Conservation (phyloP, 2,329 filamentous ascomycete genomes). For the Saccharata proteae region DNA sequence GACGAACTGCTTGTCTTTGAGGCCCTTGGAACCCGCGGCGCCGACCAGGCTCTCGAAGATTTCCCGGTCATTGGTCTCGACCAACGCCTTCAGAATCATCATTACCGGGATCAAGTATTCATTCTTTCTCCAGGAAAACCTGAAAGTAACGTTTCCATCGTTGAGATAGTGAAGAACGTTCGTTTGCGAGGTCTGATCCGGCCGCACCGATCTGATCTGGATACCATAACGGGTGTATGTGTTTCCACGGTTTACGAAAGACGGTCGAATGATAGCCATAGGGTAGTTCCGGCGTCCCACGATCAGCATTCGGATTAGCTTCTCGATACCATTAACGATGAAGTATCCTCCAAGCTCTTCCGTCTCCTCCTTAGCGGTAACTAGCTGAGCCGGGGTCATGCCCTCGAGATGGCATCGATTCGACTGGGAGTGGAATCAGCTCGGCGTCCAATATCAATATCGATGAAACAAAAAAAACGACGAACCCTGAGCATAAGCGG, state of each 20-base stretch:
- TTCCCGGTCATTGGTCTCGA: constrained; percentile 92
- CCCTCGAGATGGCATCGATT: constrained; percentile 84
- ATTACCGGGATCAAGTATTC: constrained; percentile 92
- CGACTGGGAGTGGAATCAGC: constrained; percentile 51
- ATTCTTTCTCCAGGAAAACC: constrained; percentile 95
- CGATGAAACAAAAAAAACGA: constrained; percentile 11
- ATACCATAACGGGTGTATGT: constrained; percentile 86
- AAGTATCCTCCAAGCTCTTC: constrained; percentile 97
- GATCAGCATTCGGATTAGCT: constrained; percentile 84
- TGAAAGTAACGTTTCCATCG: constrained; percentile 92
- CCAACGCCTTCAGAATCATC: constrained; percentile 91
- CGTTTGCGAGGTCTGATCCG: constrained; percentile 96
- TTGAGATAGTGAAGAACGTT: constrained; percentile 93
- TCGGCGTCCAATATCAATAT: constrained; percentile 6
- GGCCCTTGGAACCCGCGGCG: constrained; percentile 58
- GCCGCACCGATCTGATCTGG: constrained; percentile 79
- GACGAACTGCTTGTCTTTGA: constrained; percentile 76
- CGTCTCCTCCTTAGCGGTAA: constrained; percentile 82
- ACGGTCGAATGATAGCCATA: constrained; percentile 83
- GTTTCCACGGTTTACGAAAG: constrained; percentile 76
- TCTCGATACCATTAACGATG: constrained; percentile 94
- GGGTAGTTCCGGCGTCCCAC: constrained; percentile 88
- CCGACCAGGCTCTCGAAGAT: constrained; percentile 93
- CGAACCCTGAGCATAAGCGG: constrained; percentile 86
- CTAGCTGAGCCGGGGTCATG: constrained; percentile 69